Evolutionary conservation across 495 filamentous ascomycete genomes (phyloP).

Genomic region (Aspergillus sparsus): DNA sequence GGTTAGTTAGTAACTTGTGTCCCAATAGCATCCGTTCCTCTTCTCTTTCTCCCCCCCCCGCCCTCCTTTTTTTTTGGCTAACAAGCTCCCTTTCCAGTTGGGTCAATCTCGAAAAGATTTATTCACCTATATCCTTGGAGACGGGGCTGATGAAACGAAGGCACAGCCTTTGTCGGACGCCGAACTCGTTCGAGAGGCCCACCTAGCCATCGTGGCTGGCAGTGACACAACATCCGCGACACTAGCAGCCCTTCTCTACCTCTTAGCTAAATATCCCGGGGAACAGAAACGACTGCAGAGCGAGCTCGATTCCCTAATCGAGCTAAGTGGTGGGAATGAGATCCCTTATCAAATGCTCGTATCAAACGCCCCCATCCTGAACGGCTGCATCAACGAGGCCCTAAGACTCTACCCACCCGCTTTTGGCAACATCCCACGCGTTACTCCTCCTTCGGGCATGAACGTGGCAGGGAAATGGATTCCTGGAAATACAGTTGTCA

Average conservation of each 20-base stretch:
- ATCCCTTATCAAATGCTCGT: not conserved
- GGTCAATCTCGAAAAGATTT: slow-evolving; percentile 5
- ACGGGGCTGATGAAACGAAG: not conserved
- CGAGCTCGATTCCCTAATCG: slow-evolving; percentile 17
- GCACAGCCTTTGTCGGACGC: not conserved
- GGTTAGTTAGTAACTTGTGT: not conserved
- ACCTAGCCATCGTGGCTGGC: slow-evolving; percentile 14
- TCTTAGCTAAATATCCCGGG: slow-evolving; percentile 32
- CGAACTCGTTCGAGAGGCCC: slow-evolving; percentile 5
- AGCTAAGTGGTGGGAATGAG: not conserved
- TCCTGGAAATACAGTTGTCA: slow-evolving; percentile 25
- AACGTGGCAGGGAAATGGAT: slow-evolving; percentile 28
- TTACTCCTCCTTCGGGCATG: slow-evolving; percentile 28
- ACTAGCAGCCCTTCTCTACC: slow-evolving; percentile 36
- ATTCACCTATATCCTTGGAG: slow-evolving; percentile 8
- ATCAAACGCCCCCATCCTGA: slow-evolving; percentile 24
- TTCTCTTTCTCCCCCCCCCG: too few relatives aligned
- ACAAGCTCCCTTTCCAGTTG: not conserved
- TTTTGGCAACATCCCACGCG: slow-evolving; percentile 20
- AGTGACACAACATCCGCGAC: slow-evolving; percentile 35
- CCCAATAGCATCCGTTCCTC: too few relatives aligned
- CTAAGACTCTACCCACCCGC: slow-evolving; percentile 38
- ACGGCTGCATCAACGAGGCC: slow-evolving; percentile 41
- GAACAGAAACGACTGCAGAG: slow-evolving; percentile 24
- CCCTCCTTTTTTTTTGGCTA: too few relatives aligned